Evolutionary conservation across 2,329 filamentous ascomycete genomes (phyloP), one percentile per base, ranked within the genome.

Genomic region (Aspergillus sp.): DNA sequence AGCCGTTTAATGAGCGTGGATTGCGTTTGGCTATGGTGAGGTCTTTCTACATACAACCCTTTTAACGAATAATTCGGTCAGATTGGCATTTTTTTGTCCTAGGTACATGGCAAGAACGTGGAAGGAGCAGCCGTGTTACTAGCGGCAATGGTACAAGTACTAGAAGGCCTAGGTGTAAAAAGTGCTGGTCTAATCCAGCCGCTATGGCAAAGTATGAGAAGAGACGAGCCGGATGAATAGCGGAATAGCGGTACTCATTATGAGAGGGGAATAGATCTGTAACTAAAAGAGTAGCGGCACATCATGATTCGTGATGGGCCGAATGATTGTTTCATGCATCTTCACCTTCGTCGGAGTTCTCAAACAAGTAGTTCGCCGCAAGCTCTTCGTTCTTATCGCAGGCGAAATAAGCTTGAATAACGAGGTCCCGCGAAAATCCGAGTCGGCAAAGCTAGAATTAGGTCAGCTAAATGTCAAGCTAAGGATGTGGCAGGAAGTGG

Each of bases 321-420:
- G 46, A 20, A 50, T 46, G 27, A 24, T 51, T 24, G 47, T 46
- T 48, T 62, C 64, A 73, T 61, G 65, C 62, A 30, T 77, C 73
- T 50, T 78, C 73, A 37, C 90, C 88, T 48, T 97, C 93, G 61
- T 96, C 92, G 9, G 93, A 93, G 78, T 98, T 92, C 69, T 99
- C 95, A 72, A 99, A 99, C 59, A 99, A 82, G 77, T 97, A 98
- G 79, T 99, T 99, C 63, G 95, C 95, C 0, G 95, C 95, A 51
- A 99, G 83, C 77, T 99, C 95, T 79, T 99, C 95, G 75, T 99
- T 98, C 85, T 98, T 99, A 78, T 99, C 95, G 76, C 95, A 99
- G 34, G 95, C 95, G 73, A 99, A 99, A 79, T 98, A 99, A 24
- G 95, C 95, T 79, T 99, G 93, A 66, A 98, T 96, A 51, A 95